phyloP scores from a whole-genome alignment of 768 basidiomycete species.

The Suillus decipiens region DNA sequence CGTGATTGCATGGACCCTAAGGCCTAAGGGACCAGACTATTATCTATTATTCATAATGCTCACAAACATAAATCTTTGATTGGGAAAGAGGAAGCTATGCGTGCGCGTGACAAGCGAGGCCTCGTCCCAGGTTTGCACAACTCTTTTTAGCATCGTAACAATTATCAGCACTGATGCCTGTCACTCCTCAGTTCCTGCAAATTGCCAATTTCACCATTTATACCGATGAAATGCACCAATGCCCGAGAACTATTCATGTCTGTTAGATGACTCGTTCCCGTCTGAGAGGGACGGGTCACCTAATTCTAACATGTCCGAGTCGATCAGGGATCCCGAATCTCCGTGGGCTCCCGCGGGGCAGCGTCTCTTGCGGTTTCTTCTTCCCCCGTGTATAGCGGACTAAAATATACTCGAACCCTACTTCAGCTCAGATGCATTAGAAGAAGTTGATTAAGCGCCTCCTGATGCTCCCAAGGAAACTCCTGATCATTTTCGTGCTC shows the following conservation, averaged over 20 bases:
- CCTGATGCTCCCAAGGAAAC: too few relatives aligned
- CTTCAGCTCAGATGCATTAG: too few relatives aligned
- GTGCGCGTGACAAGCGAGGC: too few relatives aligned
- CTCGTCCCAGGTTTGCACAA: background rate
- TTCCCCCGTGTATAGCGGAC: too few relatives aligned
- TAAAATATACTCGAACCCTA: too few relatives aligned
- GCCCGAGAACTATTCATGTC: background rate
- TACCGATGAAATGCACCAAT: background rate
- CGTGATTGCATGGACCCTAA: background rate
- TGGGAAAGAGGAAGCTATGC: background rate
- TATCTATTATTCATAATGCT: background rate
- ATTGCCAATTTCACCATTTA: background rate
- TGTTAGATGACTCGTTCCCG: background rate
- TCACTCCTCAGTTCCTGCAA: background rate
- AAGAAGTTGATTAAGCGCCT: too few relatives aligned
- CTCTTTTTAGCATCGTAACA: background rate
- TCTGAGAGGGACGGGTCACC: background rate
- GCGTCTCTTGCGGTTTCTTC: background rate
- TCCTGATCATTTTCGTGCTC: too few relatives aligned
- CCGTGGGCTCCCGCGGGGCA: background rate
- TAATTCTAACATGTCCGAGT: background rate
- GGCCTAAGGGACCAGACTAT: background rate
- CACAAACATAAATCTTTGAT: background rate
- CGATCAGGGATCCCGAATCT: background rate
- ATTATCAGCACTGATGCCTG: background rate